These are phyloP conservation scores for Pinus taeda DNA, from an alignment of 75 land plant species.

Conservation along the genomic window DNA sequence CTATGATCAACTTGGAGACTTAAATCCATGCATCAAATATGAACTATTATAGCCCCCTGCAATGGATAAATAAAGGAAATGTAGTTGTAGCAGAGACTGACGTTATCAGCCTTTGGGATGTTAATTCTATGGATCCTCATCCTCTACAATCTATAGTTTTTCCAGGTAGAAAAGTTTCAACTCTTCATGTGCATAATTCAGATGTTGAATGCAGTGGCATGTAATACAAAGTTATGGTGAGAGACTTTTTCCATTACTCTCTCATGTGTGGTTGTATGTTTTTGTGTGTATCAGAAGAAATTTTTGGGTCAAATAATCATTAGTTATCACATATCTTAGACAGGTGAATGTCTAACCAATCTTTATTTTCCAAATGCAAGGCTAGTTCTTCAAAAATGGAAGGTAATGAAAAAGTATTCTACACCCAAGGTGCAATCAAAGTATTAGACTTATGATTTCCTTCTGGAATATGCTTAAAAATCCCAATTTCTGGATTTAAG, in stretches of 20 bases:
- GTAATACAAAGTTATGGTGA: constrained; percentile 74
- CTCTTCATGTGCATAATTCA: too few relatives aligned
- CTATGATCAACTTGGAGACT: too few relatives aligned
- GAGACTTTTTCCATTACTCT: not conserved
- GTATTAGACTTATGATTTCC: constrained; percentile 85
- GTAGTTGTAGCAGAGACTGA: too few relatives aligned
- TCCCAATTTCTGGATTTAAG: constrained; percentile 59
- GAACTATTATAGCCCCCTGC: too few relatives aligned
- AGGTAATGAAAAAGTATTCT: too few relatives aligned
- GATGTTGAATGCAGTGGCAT: constrained; percentile 87
- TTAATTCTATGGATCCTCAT: too few relatives aligned
- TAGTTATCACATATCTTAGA: too few relatives aligned
- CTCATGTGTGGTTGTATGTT: not conserved
- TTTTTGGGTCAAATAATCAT: not conserved
- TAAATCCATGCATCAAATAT: constrained; percentile 45
- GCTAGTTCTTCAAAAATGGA: constrained; percentile 81
- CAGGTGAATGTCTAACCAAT: too few relatives aligned
- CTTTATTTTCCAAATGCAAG: constrained; percentile 17
- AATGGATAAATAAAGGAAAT: too few relatives aligned
- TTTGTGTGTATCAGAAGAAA: not conserved
- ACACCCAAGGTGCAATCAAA: constrained; percentile 69
- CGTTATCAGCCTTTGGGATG: too few relatives aligned
- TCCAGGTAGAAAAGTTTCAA: too few relatives aligned
- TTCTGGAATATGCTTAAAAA: constrained; percentile 68
- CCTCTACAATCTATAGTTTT: too few relatives aligned